These are phyloP conservation scores for Pythium chondricola DNA, from an alignment of 352 stramenopile species.

Conservation along the genomic window DNA sequence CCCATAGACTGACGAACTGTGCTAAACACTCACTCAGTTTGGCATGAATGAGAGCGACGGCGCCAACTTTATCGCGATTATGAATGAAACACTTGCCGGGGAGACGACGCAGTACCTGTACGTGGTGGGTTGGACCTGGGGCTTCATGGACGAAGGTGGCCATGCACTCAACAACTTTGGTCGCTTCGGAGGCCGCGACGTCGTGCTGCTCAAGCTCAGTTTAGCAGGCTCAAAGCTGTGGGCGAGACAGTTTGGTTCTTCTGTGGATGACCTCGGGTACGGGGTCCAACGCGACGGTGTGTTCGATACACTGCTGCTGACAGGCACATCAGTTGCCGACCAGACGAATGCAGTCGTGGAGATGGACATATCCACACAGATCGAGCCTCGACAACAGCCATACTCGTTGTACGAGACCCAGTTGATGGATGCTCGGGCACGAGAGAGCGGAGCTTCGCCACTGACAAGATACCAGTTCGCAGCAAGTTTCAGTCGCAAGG, in stretches of 20 bases:
- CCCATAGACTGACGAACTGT: too few relatives aligned
- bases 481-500: conserved; percentile 37
- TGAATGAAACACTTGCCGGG: conserved; percentile 34
- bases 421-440: conserved; percentile 35
- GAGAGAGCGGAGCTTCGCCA: conserved; percentile 9
- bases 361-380: conserved; percentile 28
- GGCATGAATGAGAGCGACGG: conserved; percentile 45
- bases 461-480: conserved; percentile 45
- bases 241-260: conserved; percentile 68
- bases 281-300: conserved; percentile 36
- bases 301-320: conserved; percentile 51
- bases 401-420: conserved; percentile 47
- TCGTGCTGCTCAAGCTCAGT: conserved; percentile 55
- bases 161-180: conserved; percentile 71
- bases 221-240: conserved; percentile 48
- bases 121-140: conserved; percentile 61
- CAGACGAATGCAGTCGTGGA: conserved; percentile 40
- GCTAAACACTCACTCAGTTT: conserved; percentile 25
- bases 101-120: conserved; percentile 33
- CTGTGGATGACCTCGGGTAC: conserved; percentile 52
- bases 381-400: conserved; percentile 31
- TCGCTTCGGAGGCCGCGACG: conserved; percentile 57
- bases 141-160: conserved; percentile 56
- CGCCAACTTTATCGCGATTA: conserved; percentile 41
- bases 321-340: conserved; percentile 33